phyloP scores from a whole-genome alignment of 495 filamentous ascomycete genomes.

The Penicillium egyptiacum region DNA sequence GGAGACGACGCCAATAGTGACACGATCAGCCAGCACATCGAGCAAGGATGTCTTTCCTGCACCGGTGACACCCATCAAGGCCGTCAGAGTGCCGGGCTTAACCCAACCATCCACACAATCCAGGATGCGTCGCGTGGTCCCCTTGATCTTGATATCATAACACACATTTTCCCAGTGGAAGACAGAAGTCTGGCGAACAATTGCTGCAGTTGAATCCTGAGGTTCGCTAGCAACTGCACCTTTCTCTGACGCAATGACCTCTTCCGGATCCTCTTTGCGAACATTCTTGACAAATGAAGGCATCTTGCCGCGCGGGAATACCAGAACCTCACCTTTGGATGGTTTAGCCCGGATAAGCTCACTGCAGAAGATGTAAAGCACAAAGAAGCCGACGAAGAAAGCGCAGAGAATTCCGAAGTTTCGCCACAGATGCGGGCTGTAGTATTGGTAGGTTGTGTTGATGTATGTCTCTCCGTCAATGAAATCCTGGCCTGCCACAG shows the following conservation, averaged over 20 bases:
- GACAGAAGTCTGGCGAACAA: constrained; percentile 62
- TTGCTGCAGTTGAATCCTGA: constrained; percentile 24
- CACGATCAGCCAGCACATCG: constrained; percentile 65
- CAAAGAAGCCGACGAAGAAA: constrained; percentile 68
- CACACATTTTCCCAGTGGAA: constrained; percentile 86
- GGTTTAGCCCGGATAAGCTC: constrained; percentile 75
- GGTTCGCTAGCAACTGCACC: constrained; percentile 3
- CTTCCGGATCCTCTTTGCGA: constrained; percentile 32
- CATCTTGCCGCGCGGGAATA: constrained; percentile 78
- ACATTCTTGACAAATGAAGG: constrained; percentile 60
- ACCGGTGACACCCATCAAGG: constrained; percentile 72
- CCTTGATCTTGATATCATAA: constrained; percentile 89
- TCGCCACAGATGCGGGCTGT: constrained; percentile 65
- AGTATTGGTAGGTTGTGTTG: constrained; percentile 59
- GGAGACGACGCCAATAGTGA: constrained; percentile 80
- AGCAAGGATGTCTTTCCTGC: constrained; percentile 62
- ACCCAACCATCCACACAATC: constrained; percentile 88
- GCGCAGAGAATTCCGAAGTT: constrained; percentile 79
- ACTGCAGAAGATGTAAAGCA: constrained; percentile 65
- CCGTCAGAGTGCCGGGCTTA: constrained; percentile 85
- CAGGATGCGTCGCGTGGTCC: constrained; percentile 69
- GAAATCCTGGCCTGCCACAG: constrained; percentile 52
- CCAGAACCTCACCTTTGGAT: constrained; percentile 84
- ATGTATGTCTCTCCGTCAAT: constrained; percentile 73
- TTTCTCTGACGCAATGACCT: constrained; percentile 41